phyloP scores from a whole-genome alignment of 257 asterid genomes.

The Linaria vulgaris region DNA sequence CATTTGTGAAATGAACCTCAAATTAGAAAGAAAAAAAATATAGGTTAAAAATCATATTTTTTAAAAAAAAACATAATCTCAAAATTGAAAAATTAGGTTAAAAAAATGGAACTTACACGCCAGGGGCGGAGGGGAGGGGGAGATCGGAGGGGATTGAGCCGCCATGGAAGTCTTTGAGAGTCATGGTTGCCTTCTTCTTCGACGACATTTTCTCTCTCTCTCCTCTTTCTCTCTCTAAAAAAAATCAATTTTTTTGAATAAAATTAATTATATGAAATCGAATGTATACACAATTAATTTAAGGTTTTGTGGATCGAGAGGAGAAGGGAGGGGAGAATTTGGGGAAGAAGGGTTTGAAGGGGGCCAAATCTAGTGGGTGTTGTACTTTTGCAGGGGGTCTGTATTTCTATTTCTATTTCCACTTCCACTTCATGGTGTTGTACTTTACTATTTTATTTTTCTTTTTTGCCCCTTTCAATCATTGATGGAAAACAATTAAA shows the following conservation, averaged over 20 bases:
- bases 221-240: conserved; percentile 8
- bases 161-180: conserved; percentile 90
- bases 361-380: conserved; percentile 26
- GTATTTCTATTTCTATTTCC: background rate
- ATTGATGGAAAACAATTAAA: background rate
- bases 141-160: conserved; percentile 97
- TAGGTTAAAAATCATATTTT: too few relatives aligned
- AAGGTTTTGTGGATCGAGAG: background rate
- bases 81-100: background rate
- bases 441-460: conserved; percentile 10
- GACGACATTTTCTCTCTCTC: conserved; percentile 60
- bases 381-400: conserved; percentile 28
- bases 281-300: background rate
- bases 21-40: conserved; percentile 1
- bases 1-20: conserved; percentile 1
- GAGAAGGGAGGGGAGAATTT: conserved; percentile 17
- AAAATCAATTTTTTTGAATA: too few relatives aligned
- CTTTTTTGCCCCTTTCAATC: background rate
- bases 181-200: conserved; percentile 96
- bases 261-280: conserved; percentile 2
- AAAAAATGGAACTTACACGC: conserved; percentile 58
- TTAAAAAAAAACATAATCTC: background rate
- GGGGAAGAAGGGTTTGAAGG: conserved; percentile 35
- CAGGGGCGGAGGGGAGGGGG: conserved; percentile 92
- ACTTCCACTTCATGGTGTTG: too few relatives aligned